Conservation (phyloP, 352 stramenopile genomes). For the Bremia lactucae region DNA sequence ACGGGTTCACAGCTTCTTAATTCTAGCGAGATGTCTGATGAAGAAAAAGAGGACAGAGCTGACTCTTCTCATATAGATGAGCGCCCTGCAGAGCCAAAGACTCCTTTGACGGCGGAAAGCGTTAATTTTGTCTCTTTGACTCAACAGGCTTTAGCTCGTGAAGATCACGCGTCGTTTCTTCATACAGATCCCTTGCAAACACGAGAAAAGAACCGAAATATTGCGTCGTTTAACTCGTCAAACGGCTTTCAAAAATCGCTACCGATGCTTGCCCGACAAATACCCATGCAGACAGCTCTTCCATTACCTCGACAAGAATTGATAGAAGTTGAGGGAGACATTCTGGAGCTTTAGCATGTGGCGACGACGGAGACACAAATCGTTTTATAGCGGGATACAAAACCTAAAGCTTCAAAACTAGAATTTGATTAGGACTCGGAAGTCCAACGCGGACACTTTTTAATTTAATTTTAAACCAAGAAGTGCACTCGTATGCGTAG, state of each 20-base stretch:
- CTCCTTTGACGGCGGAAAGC: not conserved
- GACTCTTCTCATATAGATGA: constrained; percentile 6
- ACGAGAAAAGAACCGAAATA: constrained; percentile 1
- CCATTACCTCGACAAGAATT: constrained; percentile 30
- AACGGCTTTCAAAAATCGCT: constrained; percentile 12
- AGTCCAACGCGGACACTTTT: constrained; percentile 1
- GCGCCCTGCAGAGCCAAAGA: not conserved
- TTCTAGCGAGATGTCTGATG: constrained; percentile 15
- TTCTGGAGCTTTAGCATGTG: constrained; percentile 36
- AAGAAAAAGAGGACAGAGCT: constrained; percentile 23
- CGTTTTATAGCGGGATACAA: no score
- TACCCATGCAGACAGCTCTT: constrained; percentile 26
- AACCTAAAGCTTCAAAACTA: no score
- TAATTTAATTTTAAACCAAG: no score
- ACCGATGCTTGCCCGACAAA: constrained; percentile 19
- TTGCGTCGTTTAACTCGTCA: constrained; percentile 6
- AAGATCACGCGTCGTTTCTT: not conserved
- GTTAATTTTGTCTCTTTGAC: constrained; percentile 1
- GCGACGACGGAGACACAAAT: not conserved
- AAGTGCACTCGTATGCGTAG: no score
- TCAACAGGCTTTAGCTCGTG: not conserved
- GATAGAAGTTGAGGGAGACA: constrained; percentile 46
- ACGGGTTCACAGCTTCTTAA: constrained; percentile 20
- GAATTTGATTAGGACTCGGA: constrained; percentile 18
- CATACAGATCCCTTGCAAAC: not conserved